phyloP scores from a whole-genome alignment of 306 rosid species.

The Carpinus viminea region DNA sequence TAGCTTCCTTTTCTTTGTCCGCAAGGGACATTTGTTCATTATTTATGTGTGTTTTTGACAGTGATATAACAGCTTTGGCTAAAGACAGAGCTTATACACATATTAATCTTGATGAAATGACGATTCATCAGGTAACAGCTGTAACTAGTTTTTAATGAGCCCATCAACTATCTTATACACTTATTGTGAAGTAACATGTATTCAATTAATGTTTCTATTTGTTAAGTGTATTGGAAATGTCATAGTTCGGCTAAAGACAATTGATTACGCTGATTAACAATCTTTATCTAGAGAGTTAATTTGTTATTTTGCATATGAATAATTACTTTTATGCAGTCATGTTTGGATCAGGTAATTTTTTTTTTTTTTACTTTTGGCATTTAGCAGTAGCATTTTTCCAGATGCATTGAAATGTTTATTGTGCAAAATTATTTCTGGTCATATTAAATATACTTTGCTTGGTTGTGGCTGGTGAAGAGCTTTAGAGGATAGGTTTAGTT shows the following conservation, averaged over 20 bases:
- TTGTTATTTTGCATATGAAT: constrained; percentile 6
- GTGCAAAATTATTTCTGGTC: neutral
- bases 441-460: neutral
- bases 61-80: constrained; percentile 99
- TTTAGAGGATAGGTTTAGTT: constrained; percentile 11
- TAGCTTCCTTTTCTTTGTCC: constrained; percentile 10
- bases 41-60: constrained; percentile 31
- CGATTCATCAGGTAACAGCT: constrained; percentile 78
- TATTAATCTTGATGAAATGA: constrained; percentile 91
- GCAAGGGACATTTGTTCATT: neutral
- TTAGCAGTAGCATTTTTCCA: neutral
- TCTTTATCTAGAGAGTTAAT: constrained; percentile 15
- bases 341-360: neutral
- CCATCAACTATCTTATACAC: constrained; percentile 8
- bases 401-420: neutral
- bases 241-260: constrained; percentile 10
- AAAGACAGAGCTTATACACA: constrained; percentile 91
- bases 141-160: neutral
- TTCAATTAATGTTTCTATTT: constrained; percentile 6
- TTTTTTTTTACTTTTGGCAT: neutral
- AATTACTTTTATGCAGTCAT: constrained; percentile 9
- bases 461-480: constrained; percentile 11
- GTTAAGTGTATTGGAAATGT: constrained; percentile 4
- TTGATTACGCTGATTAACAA: constrained; percentile 13
- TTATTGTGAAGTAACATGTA: neutral